Base-by-base conservation (phyloP, 2,329 filamentous ascomycete species). In the Curvularia lunata region DNA sequence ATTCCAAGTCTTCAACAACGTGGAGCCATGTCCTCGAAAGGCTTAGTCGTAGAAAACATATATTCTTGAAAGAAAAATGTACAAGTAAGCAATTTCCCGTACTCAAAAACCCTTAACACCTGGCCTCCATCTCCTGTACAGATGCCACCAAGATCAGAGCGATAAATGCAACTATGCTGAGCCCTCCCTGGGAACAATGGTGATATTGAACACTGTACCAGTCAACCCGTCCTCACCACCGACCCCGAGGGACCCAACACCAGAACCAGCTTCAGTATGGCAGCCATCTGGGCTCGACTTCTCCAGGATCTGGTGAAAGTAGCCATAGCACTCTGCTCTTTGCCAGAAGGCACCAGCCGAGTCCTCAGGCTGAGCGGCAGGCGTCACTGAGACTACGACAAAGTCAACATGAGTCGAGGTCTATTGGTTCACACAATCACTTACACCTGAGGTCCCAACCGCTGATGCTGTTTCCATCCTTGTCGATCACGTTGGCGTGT, bases 261-360 rank as follows among this genome's bases (percentile, higher is more conserved):
- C 66, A 38, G 67, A 65, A 13, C 66, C 70, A 27, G 52, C 48
- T 13, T 46, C 21, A 16, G 46, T 57, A n/a, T 59, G 59, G 28
- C 71, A 74, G 9, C 69, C 69, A 18, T 66, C 52, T 0, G 65
- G 62, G 2, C 52, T 59, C 42, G 34, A 28, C 38, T 69, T 64
- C 40, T 61, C 42, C 0, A 74, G 52, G 48, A 73, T 56, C 8
- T 64, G 46, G 9, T 59, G 53, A 37, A 74, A 70, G 49, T 73
- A 74, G 1, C 69, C 70, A 43, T 71, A 68, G 61, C 71, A 74
- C 13, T 74, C 71, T 10, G 58, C 47, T 18, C 56, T 58, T 4
- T 57, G 61, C 67, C 70, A 72, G 47, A 65, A 64, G 13, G 67
- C 68, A 4, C 58, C 61, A 18, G 63, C 52, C 10, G 62, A 61